phyloP scores from a whole-genome alignment of 2,329 filamentous ascomycete genomes.

The Alternaria metachromatica region DNA sequence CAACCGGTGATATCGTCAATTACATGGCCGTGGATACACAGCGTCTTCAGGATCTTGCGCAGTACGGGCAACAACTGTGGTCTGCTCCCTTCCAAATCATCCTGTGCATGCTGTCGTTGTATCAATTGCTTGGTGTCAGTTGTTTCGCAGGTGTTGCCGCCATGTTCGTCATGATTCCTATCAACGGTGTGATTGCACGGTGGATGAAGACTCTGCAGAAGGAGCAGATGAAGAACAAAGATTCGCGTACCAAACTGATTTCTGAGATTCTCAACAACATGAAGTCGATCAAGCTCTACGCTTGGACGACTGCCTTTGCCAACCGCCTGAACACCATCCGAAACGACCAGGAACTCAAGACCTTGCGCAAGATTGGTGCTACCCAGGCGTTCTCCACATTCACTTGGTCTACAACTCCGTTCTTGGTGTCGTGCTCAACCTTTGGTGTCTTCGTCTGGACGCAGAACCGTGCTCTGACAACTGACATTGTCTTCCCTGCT shows the following conservation, averaged over 20 bases:
- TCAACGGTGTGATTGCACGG: conserved; percentile 90
- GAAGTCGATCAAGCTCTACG: conserved; percentile 98
- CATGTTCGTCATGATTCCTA: conserved; percentile 96
- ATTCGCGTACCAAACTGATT: conserved; percentile 88
- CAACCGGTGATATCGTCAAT: conserved; percentile 97
- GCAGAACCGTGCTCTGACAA: conserved; percentile 79
- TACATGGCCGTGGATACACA: conserved; percentile 99
- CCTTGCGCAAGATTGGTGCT: conserved; percentile 92
- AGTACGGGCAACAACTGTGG: conserved; percentile 95
- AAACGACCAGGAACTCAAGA: conserved; percentile 95
- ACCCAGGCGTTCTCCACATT: conserved; percentile 95
- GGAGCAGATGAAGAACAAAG: conserved; percentile 99
- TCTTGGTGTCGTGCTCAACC: conserved; percentile 95
- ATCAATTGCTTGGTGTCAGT: conserved; percentile 90
- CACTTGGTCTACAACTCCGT: conserved; percentile 96
- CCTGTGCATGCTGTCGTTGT: conserved; percentile 94
- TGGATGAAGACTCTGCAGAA: conserved; percentile 96
- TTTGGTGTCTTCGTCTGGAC: conserved; percentile 94
- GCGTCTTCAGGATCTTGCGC: conserved; percentile 89
- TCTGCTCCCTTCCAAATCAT: conserved; percentile 96
- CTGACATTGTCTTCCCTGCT: conserved; percentile 94
- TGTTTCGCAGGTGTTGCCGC: conserved; percentile 95
- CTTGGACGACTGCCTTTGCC: conserved; percentile 97
- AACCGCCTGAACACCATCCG: conserved; percentile 94
- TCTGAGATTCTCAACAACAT: conserved; percentile 99